A percentile compares a stretch with the other conserved stretches of the same genome.
These are phyloP conservation scores for Loxodes magnus DNA, from an alignment of 73 alveolate genomes.

Conservation along the genomic window DNA sequence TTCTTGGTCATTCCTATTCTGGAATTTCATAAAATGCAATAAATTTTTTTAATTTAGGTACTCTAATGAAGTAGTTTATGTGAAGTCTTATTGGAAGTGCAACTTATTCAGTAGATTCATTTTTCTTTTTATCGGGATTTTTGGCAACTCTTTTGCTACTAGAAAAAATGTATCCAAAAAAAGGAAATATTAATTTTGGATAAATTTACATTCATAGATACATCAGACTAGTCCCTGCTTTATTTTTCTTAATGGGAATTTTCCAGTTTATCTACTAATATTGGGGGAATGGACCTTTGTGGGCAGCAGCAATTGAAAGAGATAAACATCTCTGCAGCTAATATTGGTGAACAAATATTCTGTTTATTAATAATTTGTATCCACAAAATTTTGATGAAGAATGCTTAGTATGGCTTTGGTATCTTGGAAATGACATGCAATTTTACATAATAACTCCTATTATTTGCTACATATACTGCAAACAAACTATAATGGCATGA, in stretches of 20 bases:
- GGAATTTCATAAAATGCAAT: no score
- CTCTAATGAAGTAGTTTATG: no score
- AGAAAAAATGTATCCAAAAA: not conserved
- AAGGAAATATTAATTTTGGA: not conserved
- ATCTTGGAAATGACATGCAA: slow-evolving; percentile 29
- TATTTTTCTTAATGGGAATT: not conserved
- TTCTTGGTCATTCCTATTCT: slow-evolving; percentile 3
- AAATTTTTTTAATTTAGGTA: no score
- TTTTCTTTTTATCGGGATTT: not conserved
- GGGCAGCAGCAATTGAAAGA: not conserved
- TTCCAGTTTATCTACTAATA: not conserved
- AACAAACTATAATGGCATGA: not conserved
- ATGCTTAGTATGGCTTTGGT: slow-evolving; percentile 38
- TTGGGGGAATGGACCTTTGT: slow-evolving; percentile 19
- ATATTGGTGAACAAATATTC: slow-evolving; percentile 20
- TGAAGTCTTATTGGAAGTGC: no score
- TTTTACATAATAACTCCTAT: slow-evolving; percentile 24
- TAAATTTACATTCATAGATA: not conserved
- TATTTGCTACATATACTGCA: not conserved
- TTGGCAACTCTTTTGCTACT: not conserved
- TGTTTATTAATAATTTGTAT: slow-evolving; percentile 9
- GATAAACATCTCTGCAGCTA: slow-evolving; percentile 1
- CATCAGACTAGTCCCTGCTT: not conserved
- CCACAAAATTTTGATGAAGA: slow-evolving; percentile 3
- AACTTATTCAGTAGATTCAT: not conserved